Base-by-base conservation (phyloP, 2,329 filamentous ascomycete genomes). In the Aspergillus novofumigatus region DNA sequence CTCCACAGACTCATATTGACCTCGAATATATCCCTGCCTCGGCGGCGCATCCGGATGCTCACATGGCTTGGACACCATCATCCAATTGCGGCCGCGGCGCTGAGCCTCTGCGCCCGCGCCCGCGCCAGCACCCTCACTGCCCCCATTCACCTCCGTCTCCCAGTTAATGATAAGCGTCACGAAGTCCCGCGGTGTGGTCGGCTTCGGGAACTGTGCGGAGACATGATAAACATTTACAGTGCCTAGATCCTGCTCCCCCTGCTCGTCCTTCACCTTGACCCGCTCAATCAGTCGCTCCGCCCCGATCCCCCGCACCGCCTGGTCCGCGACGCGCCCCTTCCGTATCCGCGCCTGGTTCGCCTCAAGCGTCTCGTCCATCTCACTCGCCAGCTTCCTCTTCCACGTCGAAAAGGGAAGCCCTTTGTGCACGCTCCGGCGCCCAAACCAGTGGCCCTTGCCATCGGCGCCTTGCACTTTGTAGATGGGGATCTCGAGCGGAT, bases 1-100 rank as follows among this genome's bases (percentile, higher is more conserved):
- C 74, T 97, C 93, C 17, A 97, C 88, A 1, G 90, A 95, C 77
- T 97, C 92, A 69, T 97, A 97, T 61, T 87, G 82, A 3, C 92
- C 93, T 44, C 91, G 83, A 51, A 96, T 90, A 70, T 88, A 93
- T 17, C 90, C 90, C 57, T 83, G 77, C 9, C 88, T 81, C 11
- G 82, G 81, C 21, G 87, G 86, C 35, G 89, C 87, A 57, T 91
- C 85, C 0, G 87, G 86, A 70, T 97, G 92, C 21, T 82, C 74
- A 67, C 91, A 90, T 1, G 93, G 93, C 72, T 89, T 92, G 2
- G 92, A 96, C 3, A 97, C 84, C 54, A 97, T 83, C 81, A 96
- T 91, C 72, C 87, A 95, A 67, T 92, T 89, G 60, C 89, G 79
- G 8, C 85, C 59, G 21, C 54, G 54, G 10, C 84, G 41, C 57